Base-by-base conservation (phyloP, 257 asterid species). In the Nicotiana undulata region DNA sequence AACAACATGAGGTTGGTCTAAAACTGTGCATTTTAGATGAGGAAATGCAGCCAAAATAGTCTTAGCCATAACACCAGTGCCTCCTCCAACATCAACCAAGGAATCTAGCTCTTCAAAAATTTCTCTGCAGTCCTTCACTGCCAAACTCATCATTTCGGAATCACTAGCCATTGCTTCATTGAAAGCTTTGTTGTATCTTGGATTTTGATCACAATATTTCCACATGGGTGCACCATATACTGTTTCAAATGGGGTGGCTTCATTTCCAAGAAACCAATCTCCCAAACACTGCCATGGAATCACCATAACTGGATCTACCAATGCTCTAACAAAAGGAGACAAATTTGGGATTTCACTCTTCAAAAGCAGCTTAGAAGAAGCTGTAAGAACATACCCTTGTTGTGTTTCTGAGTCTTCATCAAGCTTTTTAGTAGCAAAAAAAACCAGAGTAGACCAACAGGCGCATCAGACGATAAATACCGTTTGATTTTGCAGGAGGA, bases 111-210 rank as follows among this genome's bases (percentile, higher is more conserved):
- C 89, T 0, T 85, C 74, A 31, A 88, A 87, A 0, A 81, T 83
- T 24, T 79, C 44, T 17, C 28, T 76, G 29, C 88, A 83, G 18
- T 85, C 80, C 12, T 18, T 79, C 0, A 75, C 32, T 6, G 84
- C 51, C 13, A 82, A 11, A 9, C 79, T 24, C 22, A 82, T 81
- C 83, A 88, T 60, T 28, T 20, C 79, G 24, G 89, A 28, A 75
- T 84, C 87, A n/a, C 86, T 63, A 5, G 85, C 78, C 91, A 84
- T 88, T 16, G 49, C 85, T 49, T 86, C 86, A 20, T 88, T 84
- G 40, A 88, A 82, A 15, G 26, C 31, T 17, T 9, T 22, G 81
- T 79, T 83, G 51, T 83, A 1, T 75, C 61, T 4, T 1, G 85
- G 81, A 16, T 81, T 77, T 2, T 66, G 16, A 11, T 78, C 83